A percentile compares a stretch with the other conserved stretches of the same genome.
phyloP scores from a whole-genome alignment of 257 asterid genomes.

The Solanum gandarillasii region DNA sequence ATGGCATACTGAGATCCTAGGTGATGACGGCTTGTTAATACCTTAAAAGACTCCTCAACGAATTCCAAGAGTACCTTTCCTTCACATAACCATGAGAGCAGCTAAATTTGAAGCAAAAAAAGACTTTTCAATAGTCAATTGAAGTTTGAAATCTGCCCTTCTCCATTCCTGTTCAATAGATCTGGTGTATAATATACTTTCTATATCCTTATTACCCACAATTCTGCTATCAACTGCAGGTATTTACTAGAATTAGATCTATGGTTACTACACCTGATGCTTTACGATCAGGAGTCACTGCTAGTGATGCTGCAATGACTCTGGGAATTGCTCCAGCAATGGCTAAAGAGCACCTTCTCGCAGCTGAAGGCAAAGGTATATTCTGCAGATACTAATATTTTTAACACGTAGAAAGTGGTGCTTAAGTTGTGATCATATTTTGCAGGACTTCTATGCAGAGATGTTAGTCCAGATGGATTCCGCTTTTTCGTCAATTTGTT shows the following conservation, averaged over 20 bases:
- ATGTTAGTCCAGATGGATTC: constrained; percentile 92
- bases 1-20: background rate
- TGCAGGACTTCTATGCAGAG: constrained; percentile 91
- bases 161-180: background rate
- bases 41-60: background rate
- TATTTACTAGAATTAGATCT: constrained; percentile 63
- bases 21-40: background rate
- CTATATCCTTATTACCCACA: background rate
- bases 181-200: background rate
- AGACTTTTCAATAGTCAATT: background rate
- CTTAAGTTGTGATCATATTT: background rate
- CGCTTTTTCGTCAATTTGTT: constrained; percentile 70
- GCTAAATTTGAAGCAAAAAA: background rate
- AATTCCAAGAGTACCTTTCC: background rate
- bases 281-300: constrained; percentile 60
- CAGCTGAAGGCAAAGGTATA: constrained; percentile 90
- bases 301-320: constrained; percentile 91
- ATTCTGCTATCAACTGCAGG: constrained; percentile 23
- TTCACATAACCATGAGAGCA: background rate
- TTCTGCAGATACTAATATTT: background rate
- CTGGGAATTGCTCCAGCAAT: constrained; percentile 96
- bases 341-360: constrained; percentile 94
- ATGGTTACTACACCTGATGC: constrained; percentile 60
- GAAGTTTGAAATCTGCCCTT: background rate
- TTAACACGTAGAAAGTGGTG: background rate